Evolutionary conservation across 2,329 filamentous ascomycete species (phyloP).

Genomic region (Aspergillus spinulosporus): DNA sequence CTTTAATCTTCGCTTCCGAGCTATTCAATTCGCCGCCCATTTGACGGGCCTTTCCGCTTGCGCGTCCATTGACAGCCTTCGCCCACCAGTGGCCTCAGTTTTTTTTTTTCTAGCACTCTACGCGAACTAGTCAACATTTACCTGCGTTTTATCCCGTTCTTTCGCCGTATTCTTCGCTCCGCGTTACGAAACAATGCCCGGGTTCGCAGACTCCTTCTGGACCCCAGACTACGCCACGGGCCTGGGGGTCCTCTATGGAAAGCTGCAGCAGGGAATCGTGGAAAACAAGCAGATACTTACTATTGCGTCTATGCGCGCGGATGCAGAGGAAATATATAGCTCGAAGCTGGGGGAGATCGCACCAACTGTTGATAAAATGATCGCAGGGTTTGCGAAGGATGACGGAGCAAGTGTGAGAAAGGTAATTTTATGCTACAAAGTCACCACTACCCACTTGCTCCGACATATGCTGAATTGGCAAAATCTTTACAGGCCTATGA

Average conservation of each 20-base stretch:
- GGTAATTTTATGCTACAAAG: slow-evolving; percentile 52
- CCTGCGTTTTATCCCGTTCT: neutral
- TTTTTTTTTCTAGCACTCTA: neutral
- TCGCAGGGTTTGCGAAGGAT: slow-evolving; percentile 78
- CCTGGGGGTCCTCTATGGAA: slow-evolving; percentile 89
- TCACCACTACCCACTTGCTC: neutral
- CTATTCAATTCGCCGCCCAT: neutral
- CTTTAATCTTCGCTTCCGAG: neutral
- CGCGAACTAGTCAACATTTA: neutral
- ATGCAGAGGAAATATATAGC: slow-evolving; percentile 89
- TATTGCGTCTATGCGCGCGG: slow-evolving; percentile 88
- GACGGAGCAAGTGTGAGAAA: slow-evolving; percentile 96
- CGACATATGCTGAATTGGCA: slow-evolving; percentile 1
- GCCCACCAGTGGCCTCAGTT: neutral
- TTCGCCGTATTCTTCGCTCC: neutral
- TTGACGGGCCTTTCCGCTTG: slow-evolving; percentile 2
- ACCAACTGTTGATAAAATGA: slow-evolving; percentile 75
- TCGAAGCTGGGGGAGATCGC: slow-evolving; percentile 78
- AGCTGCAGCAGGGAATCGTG: slow-evolving; percentile 92
- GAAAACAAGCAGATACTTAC: slow-evolving; percentile 95
- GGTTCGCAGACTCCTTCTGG: slow-evolving; percentile 97
- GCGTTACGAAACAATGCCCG: slow-evolving; percentile 64
- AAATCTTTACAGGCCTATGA: slow-evolving; percentile 72
- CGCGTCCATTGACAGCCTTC: slow-evolving; percentile 4
- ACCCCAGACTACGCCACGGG: slow-evolving; percentile 96